Percentiles rank a stretch among this genome's conserved stretches.
phyloP scores from a whole-genome alignment of 768 basidiomycete genomes.

The Clathrus columnatus region DNA sequence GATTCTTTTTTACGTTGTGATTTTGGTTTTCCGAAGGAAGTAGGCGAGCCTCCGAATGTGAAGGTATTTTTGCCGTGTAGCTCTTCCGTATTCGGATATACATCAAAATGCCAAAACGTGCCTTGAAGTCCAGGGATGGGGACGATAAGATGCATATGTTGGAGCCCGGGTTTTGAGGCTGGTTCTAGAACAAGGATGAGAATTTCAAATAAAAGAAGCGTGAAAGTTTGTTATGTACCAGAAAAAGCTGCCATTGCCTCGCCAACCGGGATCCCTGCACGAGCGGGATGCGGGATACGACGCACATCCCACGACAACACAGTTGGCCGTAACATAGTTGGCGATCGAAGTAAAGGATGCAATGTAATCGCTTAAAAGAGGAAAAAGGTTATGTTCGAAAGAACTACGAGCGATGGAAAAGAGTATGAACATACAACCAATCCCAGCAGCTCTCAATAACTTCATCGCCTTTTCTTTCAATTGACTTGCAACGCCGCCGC shows the following conservation, averaged over 20 bases:
- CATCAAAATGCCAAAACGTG: background rate
- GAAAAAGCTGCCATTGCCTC: background rate
- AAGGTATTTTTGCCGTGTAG: background rate
- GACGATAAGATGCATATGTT: conserved; percentile 2
- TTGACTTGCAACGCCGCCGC: background rate
- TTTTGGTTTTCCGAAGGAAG: background rate
- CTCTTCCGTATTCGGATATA: background rate
- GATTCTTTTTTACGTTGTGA: background rate
- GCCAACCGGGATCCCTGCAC: background rate
- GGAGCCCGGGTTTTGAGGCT: background rate
- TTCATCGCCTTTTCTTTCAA: conserved; percentile 4
- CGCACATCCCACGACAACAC: background rate
- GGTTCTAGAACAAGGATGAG: background rate
- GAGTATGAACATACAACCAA: background rate
- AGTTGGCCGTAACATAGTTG: background rate
- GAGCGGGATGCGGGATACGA: background rate
- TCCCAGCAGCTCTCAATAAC: background rate
- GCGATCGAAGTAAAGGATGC: background rate
- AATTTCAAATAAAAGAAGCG: background rate
- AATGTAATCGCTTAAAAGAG: background rate
- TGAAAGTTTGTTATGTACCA: background rate
- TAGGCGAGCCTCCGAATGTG: background rate
- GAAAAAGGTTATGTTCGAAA: background rate
- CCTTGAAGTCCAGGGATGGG: background rate
- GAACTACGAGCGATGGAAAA: background rate